A percentile compares a stretch with the other conserved stretches of the same genome.
Evolutionary conservation across 2,329 filamentous ascomycete genomes (phyloP).

Genomic region (Ascochyta clinopodiicola): DNA sequence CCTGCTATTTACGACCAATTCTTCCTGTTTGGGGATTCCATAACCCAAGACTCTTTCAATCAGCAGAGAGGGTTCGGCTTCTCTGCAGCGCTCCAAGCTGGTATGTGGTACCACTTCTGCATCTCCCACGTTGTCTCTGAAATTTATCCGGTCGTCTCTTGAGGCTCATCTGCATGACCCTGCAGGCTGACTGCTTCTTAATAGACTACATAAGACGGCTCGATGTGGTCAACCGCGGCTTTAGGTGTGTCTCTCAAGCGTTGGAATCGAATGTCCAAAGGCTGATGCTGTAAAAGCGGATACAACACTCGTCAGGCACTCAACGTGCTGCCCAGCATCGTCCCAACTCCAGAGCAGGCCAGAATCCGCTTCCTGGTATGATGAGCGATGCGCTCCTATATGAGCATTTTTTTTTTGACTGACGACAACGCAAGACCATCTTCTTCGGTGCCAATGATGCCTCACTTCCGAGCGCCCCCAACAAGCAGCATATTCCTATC

Average conservation of each 20-base stretch:
- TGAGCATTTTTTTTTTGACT: slow-evolving; percentile 1
- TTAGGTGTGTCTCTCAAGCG: slow-evolving; percentile 58
- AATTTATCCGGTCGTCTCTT: neutral
- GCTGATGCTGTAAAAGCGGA: slow-evolving; percentile 58
- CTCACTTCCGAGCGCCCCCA: slow-evolving; percentile 66
- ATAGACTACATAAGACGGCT: slow-evolving; percentile 76
- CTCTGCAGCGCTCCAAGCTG: slow-evolving; percentile 71
- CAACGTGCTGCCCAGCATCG: slow-evolving; percentile 70
- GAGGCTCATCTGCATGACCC: slow-evolving; percentile 5
- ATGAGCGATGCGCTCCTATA: no score
- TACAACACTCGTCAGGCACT: slow-evolving; percentile 83
- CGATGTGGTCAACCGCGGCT: slow-evolving; percentile 87
- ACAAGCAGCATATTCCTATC: slow-evolving; percentile 79
- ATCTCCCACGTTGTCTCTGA: neutral
- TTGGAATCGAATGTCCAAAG: no score
- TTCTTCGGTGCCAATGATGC: slow-evolving; percentile 94
- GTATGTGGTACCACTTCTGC: slow-evolving; percentile 54
- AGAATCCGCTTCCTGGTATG: slow-evolving; percentile 71
- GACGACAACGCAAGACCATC: slow-evolving; percentile 63
- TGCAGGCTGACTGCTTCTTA: slow-evolving; percentile 9
- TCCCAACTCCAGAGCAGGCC: slow-evolving; percentile 69
- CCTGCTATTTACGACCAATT: slow-evolving; percentile 51
- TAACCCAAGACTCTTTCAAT: slow-evolving; percentile 73
- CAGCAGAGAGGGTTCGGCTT: slow-evolving; percentile 75
- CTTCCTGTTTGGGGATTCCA: slow-evolving; percentile 88